phyloP scores from a whole-genome alignment of 208 protist genomes.

The Trypanosomatidae sp. region DNA sequence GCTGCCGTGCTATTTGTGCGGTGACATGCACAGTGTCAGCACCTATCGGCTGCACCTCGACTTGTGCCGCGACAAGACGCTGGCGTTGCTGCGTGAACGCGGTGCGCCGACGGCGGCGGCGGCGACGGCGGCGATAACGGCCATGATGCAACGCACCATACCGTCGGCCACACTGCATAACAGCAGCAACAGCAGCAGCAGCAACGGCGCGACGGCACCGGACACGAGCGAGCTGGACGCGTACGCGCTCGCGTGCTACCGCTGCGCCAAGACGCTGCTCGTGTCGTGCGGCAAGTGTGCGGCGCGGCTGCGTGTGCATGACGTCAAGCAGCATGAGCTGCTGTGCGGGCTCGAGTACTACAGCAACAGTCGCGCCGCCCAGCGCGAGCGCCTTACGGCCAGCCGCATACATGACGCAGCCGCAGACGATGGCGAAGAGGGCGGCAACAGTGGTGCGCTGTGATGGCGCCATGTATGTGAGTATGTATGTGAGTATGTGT shows the following conservation, averaged over 20 bases:
- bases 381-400: constrained; percentile 14
- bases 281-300: constrained; percentile 45
- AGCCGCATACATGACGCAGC: constrained; percentile 2
- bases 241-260: constrained; percentile 21
- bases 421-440: not conserved
- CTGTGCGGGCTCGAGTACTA: constrained; percentile 39
- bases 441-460: not conserved
- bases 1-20: constrained; percentile 66
- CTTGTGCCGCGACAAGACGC: constrained; percentile 17
- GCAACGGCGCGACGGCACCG: no score
- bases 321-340: constrained; percentile 54
- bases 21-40: constrained; percentile 24
- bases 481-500: not conserved
- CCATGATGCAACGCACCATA: constrained; percentile 7
- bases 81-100: constrained; percentile 16
- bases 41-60: constrained; percentile 44
- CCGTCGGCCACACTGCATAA: constrained; percentile 6
- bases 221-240: constrained; percentile 18
- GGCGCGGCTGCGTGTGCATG: constrained; percentile 37
- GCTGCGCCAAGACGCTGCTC: constrained; percentile 36
- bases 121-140: constrained; percentile 6
- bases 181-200: no score
- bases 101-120: constrained; percentile 6
- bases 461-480: not conserved
- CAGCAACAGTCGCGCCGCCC: constrained; percentile 14